Evolutionary conservation across 169 alveolate genomes (phyloP).

Genomic region (Theileria parva): DNA sequence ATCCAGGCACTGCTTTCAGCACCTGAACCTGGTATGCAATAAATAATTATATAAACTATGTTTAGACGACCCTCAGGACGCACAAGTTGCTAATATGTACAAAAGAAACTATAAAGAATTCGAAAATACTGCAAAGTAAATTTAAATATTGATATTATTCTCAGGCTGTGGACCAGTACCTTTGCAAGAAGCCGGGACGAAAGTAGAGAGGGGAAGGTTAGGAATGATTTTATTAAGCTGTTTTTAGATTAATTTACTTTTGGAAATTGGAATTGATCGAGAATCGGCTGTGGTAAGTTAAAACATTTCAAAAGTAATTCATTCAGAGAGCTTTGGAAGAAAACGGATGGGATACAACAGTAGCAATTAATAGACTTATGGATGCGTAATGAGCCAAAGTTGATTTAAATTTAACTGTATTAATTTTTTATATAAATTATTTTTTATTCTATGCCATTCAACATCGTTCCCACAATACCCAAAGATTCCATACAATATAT

Average conservation of each 20-base stretch:
- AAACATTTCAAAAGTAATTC: neutral
- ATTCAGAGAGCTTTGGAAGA: slow-evolving; percentile 72
- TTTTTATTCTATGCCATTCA: neutral
- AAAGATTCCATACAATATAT: slow-evolving; percentile 1
- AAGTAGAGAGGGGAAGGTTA: slow-evolving; percentile 51
- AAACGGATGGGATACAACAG: slow-evolving; percentile 84
- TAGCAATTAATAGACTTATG: slow-evolving; percentile 81
- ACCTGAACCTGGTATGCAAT: slow-evolving; percentile 79
- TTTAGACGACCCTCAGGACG: slow-evolving; percentile 87
- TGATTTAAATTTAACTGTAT: neutral
- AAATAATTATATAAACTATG: neutral
- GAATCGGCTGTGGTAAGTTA: slow-evolving; percentile 70
- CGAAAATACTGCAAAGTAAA: slow-evolving; percentile 79
- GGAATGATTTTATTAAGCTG: neutral
- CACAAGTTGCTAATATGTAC: slow-evolving; percentile 88
- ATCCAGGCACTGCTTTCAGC: slow-evolving; percentile 86
- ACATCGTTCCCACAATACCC: slow-evolving; percentile 15
- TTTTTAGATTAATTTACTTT: slow-evolving; percentile 62
- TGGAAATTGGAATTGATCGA: slow-evolving; percentile 79
- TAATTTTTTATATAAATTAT: neutral
- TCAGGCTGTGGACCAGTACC: slow-evolving; percentile 77
- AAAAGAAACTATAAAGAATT: slow-evolving; percentile 73
- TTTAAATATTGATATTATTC: neutral
- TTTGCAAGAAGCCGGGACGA: slow-evolving; percentile 68
- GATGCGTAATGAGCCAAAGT: slow-evolving; percentile 34